Base-by-base conservation (phyloP, 306 rosid species). In the Corylus americana region DNA sequence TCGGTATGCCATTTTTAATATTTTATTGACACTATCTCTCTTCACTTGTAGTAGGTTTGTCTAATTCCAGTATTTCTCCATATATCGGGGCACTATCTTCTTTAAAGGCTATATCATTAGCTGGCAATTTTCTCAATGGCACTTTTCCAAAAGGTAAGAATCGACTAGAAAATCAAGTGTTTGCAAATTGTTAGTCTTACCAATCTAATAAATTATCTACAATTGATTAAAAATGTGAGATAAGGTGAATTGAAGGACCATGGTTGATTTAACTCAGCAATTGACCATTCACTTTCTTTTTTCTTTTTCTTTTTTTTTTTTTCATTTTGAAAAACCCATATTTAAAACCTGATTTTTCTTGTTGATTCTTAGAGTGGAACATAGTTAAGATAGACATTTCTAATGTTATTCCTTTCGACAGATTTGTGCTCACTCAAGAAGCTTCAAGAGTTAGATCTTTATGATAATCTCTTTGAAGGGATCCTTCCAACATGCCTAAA, bases 401-500 rank as follows among this genome's bases (percentile, higher is more conserved):
- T 42, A 45, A 54, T 39, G 51, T 17, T n/a, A 7, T 50, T 44
- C 57, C 4, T 68, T 20, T 1, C 18, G 51, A 16, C 54, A 81
- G 78, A 73, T 4, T 12, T 81, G n/a, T 81, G 78, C 2, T 25
- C 29, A 71, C 11, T 35, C 39, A 77, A 71, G 37, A 71, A 53
- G 16, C 67, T 76, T 39, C 51, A 9, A 5, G 71, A 71, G 78
- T 37, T 81, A 27, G 74, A 76, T 51, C 22, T 81, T 12, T 42
- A 55, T 11, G 3, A 7, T 3, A 81, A 81, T 53, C 2, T 25
- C 5, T 42, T 81, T 7, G 73, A 42, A 45, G 81, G 81, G 0
- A 22, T 49, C 73, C 39, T 81, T 16, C 78, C 85, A 31, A 27
- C 20, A 17, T 81, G 81, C 69, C 39, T 81, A n/a, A 31, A 72